Evolutionary conservation across 306 rosid genomes (phyloP).

Genomic region (Prinsepia uniflora): DNA sequence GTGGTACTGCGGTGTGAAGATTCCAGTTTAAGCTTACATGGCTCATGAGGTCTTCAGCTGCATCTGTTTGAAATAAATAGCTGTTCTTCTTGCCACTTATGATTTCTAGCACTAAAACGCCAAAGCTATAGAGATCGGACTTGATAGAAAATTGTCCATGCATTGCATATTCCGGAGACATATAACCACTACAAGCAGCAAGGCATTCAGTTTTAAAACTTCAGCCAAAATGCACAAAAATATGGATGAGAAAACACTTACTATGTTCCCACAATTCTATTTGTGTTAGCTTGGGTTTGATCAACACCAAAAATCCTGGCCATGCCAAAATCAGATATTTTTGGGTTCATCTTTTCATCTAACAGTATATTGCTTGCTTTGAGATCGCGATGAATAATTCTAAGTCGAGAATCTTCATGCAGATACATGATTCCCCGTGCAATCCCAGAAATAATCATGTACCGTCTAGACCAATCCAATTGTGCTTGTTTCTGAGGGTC

Average conservation of each 20-base stretch:
- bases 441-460: neutral
- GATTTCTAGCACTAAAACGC: constrained; percentile 28
- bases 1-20: too few species aligned
- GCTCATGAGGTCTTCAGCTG: constrained; percentile 7
- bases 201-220: neutral
- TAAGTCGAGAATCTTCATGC: constrained; percentile 10
- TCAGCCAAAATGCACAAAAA: neutral
- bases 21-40: neutral
- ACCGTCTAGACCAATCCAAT: constrained; percentile 15
- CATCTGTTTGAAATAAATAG: neutral
- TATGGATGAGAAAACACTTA: constrained; percentile 2
- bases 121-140: constrained; percentile 28
- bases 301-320: constrained; percentile 21
- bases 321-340: constrained; percentile 22
- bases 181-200: constrained; percentile 8
- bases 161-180: constrained; percentile 19
- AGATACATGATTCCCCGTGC: constrained; percentile 13
- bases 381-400: constrained; percentile 17
- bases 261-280: constrained; percentile 17
- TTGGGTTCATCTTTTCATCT: constrained; percentile 3
- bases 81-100: constrained; percentile 24
- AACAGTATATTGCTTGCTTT: constrained; percentile 8
- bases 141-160: constrained; percentile 9
- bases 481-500: constrained; percentile 7
- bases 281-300: constrained; percentile 19